Conservation (phyloP, 148 eudicot genomes). For the Diospyros lotus region DNA sequence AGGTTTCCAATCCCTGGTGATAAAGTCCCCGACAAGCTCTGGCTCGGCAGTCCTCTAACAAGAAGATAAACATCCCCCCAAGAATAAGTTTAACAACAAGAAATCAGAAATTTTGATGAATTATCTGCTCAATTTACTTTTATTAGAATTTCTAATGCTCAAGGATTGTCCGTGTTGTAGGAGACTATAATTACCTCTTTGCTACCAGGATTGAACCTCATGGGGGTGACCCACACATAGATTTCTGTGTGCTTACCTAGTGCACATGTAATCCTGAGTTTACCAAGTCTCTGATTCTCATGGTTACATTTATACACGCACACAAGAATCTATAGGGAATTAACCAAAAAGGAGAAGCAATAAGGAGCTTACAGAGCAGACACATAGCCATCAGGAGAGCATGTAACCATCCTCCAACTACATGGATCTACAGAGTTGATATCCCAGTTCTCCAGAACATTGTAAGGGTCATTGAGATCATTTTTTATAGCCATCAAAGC, state of each 20-base stretch:
- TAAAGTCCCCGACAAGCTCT: conserved; percentile 71
- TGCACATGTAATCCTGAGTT: too few relatives aligned
- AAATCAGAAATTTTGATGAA: neutral
- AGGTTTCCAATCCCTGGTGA: conserved; percentile 83
- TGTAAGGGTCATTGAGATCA: conserved; percentile 58
- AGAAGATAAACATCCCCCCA: conserved; percentile 13
- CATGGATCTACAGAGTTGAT: conserved; percentile 83
- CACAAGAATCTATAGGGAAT: neutral
- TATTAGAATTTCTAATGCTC: neutral
- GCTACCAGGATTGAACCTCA: too few relatives aligned
- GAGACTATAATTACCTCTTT: too few relatives aligned
- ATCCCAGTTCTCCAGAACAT: conserved; percentile 84
- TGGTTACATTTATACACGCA: too few relatives aligned
- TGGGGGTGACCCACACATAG: too few relatives aligned
- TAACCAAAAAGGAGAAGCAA: neutral
- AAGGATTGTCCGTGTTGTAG: too few relatives aligned
- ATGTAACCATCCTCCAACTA: conserved; percentile 92
- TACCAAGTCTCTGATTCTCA: too few relatives aligned
- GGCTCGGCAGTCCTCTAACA: conserved; percentile 81
- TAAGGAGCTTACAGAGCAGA: conserved; percentile 62
- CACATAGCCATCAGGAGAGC: conserved; percentile 61
- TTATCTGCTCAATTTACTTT: neutral
- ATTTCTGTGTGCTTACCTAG: too few relatives aligned
- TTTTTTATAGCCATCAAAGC: conserved; percentile 73
- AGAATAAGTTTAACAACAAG: neutral